Base-by-base conservation (phyloP, 225 moss, liverwort and hornwort genomes). In the Antitrichia curtipendula region DNA sequence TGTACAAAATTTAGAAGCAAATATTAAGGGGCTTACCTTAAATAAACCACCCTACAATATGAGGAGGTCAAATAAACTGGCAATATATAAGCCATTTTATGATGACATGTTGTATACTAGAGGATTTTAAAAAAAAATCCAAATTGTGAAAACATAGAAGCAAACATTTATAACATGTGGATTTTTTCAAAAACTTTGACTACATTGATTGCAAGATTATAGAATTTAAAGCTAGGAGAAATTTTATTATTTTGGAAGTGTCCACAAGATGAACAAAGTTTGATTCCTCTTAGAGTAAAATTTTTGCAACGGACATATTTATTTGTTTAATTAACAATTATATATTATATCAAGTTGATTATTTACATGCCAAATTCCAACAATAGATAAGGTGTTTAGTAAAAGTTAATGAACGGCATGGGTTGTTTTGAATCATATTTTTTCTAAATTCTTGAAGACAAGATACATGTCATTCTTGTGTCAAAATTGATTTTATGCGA, bases 71-170 rank as follows among this genome's bases (percentile, higher is more conserved):
- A 22, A 7, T 40, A 13, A n/a, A 65, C 3, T 0, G 0, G 0
- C 2, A 22, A 12, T 7, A 21, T 2, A 12, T 2, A n/a, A 22
- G 4, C 7, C 68, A 38, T 13, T 68, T 38, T 38, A 38, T 23
- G 4, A n/a, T 66, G 66, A n/a, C 12, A 66, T n/a, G 7, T n/a
- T 36, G 21, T 66, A 4, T n/a, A n/a, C 13, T 8, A n/a, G 7
- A 21, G 4, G n/a, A 4, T 66, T 66, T 20, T 3, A 1, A 2
- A 1, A 11, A 66, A 1, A 11, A n/a, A 21, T 66, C 0, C 0
- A 2, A n/a, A n/a, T 0, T n/a, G 1, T 38, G 2, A n/a, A 66
- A 66, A 22, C 0, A n/a, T 21, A 66, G 12, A 66, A 21, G n/a
- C n/a, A n/a, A 66, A n/a, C 7, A 21, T 22, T 38, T 66, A 12